phyloP scores from a whole-genome alignment of 441 rosid species.

The Jatropha podagrica region DNA sequence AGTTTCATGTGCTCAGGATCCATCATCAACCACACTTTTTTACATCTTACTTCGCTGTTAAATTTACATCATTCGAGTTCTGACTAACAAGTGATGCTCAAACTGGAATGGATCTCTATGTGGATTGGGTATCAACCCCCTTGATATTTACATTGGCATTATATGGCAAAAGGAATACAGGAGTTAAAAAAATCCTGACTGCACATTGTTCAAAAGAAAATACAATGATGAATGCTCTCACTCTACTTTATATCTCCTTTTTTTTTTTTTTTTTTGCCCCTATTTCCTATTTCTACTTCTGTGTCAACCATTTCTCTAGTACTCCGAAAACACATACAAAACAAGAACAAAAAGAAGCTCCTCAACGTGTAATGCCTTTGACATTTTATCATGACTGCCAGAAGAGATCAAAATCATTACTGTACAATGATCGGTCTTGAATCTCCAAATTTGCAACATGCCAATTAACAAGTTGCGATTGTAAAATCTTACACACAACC shows the following conservation, averaged over 20 bases:
- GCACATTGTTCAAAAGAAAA: constrained; percentile 12
- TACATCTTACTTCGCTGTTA: too few species aligned
- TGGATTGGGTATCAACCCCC: constrained; percentile 12
- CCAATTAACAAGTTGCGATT: constrained; percentile 93
- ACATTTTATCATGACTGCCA: constrained; percentile 79
- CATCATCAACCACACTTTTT: too few species aligned
- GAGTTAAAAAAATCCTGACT: not conserved
- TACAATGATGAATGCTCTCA: constrained; percentile 27
- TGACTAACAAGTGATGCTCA: not conserved
- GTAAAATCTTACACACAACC: constrained; percentile 86
- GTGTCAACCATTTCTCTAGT: constrained; percentile 35
- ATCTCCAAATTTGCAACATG: constrained; percentile 97
- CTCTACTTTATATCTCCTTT: not conserved
- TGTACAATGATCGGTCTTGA: constrained; percentile 98
- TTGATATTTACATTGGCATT: constrained; percentile 23
- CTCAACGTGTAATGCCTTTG: constrained; percentile 27
- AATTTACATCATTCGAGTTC: too few species aligned
- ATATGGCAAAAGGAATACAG: not conserved
- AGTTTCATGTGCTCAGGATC: too few species aligned
- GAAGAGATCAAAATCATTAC: constrained; percentile 82
- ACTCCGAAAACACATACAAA: constrained; percentile 30
- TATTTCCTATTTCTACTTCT: constrained; percentile 30
- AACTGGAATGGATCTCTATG: not conserved
- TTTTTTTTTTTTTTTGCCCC: constrained; percentile 7
- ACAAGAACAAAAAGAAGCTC: constrained; percentile 23